Base-by-base conservation (phyloP, 169 alveolate species). In the Cryptosporidium xiaoi region DNA sequence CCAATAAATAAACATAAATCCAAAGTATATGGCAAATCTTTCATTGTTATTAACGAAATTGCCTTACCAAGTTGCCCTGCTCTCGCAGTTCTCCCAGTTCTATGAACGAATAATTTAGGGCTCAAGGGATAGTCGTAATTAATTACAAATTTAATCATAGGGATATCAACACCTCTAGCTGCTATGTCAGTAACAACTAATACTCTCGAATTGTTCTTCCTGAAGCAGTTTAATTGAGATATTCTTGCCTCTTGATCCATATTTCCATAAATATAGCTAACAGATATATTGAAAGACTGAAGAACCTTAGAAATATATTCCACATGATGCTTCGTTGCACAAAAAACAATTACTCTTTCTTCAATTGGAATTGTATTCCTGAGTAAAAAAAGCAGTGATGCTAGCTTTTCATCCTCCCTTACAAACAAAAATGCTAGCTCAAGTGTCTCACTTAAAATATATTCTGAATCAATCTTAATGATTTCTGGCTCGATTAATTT, bases 71-170 rank as follows among this genome's bases (percentile, higher is more conserved):
- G 64, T 20, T 83, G 64, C n/a, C 98, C 98, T 65, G 96, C 97
- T 85, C 98, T 93, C 16, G 97, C 98, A 29, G 98, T 96, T 92
- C 98, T 93, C 68, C 98, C 98, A 10, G 95, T 94, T 82, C 98
- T 93, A 84, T 96, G 97, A 20, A 95, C 68, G 50, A 90, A 82
- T 44, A 91, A 69, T 29, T 84, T 91, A 64, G 91, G 84, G 8
- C 91, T 55, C 6, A 91, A 90, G 5, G 92, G 92, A 8, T 84
- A 83, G 64, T 84, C 91, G 34, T 84, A 93, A 91, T 95, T 95
- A 15, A 95, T 94, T 3, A 94, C 97, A 91, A 92, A 92, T 34
- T 93, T 89, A 12, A 96, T 92, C 50, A 94, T 83, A n/a, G 97
- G 97, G 15, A 96, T 92, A 89, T 95, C 98, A 44, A 94, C 93